phyloP scores from a whole-genome alignment of 345 rosid species.

The Populus pruinosa region DNA sequence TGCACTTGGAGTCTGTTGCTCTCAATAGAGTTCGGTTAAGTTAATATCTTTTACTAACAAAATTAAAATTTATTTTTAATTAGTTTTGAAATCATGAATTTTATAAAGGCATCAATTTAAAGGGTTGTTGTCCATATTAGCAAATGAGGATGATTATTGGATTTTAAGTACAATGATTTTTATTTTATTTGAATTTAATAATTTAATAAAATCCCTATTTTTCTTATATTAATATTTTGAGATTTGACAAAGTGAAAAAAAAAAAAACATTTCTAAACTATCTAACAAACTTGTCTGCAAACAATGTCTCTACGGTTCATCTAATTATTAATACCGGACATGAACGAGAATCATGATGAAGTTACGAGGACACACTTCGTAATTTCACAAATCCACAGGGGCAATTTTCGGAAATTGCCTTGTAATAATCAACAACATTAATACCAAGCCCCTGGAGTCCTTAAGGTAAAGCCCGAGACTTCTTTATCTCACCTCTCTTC shows the following conservation, averaged over 20 bases:
- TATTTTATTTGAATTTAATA: not conserved
- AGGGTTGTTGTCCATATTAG: not conserved
- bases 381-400: constrained; percentile 6
- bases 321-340: not conserved
- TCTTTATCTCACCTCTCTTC: not conserved
- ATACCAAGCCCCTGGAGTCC: not conserved
- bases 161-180: too few relatives aligned
- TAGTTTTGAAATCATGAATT: too few relatives aligned
- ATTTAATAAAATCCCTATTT: not conserved
- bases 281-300: not conserved
- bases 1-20: too few relatives aligned
- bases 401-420: not conserved
- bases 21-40: too few relatives aligned
- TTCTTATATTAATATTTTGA: not conserved
- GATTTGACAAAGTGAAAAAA: not conserved
- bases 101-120: not conserved
- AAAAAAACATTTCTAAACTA: not conserved
- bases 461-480: not conserved
- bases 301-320: not conserved
- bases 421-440: not conserved
- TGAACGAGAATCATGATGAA: not conserved
- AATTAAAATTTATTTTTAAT: too few relatives aligned
- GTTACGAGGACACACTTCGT: not conserved
- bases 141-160: not conserved
- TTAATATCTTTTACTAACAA: too few relatives aligned